A percentile compares a stretch with the other conserved stretches of the same genome.
These are phyloP conservation scores for Alternaria alternata DNA, from an alignment of 2,329 filamentous ascomycete genomes.

Conservation along the genomic window DNA sequence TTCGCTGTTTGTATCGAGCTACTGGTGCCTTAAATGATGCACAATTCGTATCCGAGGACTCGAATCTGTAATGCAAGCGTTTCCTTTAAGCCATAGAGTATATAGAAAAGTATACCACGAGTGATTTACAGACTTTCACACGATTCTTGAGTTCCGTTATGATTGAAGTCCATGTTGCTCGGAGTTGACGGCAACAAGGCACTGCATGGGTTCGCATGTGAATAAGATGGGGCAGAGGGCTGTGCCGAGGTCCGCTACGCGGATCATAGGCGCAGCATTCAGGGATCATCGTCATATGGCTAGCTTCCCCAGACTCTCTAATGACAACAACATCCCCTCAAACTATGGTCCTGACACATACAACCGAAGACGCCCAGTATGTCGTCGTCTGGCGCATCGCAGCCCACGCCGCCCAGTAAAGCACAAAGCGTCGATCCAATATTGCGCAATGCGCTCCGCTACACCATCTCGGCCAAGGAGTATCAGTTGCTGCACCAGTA, in stretches of 20 bases:
- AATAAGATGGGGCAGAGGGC: conserved; percentile 1
- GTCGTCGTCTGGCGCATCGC: conserved; percentile 42
- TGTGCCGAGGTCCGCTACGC: conserved; percentile 16
- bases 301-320: conserved; percentile 24
- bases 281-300: conserved; percentile 11
- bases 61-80: conserved; percentile 3
- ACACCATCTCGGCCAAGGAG: conserved; percentile 83
- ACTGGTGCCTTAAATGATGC: neutral
- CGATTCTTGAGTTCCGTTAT: neutral
- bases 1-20: conserved; percentile 1
- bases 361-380: conserved; percentile 29
- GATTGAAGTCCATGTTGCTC: neutral
- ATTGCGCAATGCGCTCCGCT: conserved; percentile 83
- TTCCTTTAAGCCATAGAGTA: neutral
- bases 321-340: conserved; percentile 15
- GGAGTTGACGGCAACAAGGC: neutral
- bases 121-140: neutral
- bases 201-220: conserved; percentile 10
- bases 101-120: neutral
- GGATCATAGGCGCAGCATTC: neutral
- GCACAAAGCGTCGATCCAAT: conserved; percentile 67
- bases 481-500: conserved; percentile 87
- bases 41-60: neutral
- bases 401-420: conserved; percentile 38
- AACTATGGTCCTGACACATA: conserved; percentile 27